Base-by-base conservation (phyloP, 345 rosid genomes). In the Moricandia arvensis region DNA sequence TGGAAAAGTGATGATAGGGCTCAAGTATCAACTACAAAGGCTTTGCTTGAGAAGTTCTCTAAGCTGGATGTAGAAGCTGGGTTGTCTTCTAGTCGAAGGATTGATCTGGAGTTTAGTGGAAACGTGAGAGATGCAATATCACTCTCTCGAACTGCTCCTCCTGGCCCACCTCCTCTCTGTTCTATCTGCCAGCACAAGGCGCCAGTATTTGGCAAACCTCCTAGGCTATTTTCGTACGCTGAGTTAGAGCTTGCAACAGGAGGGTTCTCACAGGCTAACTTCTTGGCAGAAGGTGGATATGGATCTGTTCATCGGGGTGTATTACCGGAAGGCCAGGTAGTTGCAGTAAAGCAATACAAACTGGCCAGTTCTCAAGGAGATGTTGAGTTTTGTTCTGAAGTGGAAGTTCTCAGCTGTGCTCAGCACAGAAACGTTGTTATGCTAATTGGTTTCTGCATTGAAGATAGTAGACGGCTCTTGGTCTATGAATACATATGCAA, bases 351-450 rank as follows among this genome's bases (percentile, higher is more conserved):
- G 88, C 99, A 96, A 73, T 97, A 96, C 83, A 96, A 96, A 72
- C 63, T 96, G 76, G 99, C 99, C 18, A 96, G 99, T 82, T 89
- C 99, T 49, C 98, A 96, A 78, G 99, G 99, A 78, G 99, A 96
- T 86, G 85, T 83, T 3, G 99, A 96, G 80, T 96, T 96, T 82
- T 96, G 99, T 83, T 96, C 98, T 0, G 99, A 96, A 83, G 99
- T 96, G 38, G 99, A 96, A 85, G 99, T 96, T 69, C 85, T 96
- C 69, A 93, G 98, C 76, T 96, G 99, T 82, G 99, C 99, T 51
- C 99, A 96, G 85, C 99, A 93, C 78, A 84, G 98, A 72, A 96
- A 96, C 64, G 99, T 93, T 47, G 99, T 93, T 34, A 93, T 93
- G 98, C 81, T 96, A 70, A 91, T 96, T 60, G 99, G 99, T 27